Conservation (phyloP, 2,329 filamentous ascomycete species). For the Verticillium tricorpus region DNA sequence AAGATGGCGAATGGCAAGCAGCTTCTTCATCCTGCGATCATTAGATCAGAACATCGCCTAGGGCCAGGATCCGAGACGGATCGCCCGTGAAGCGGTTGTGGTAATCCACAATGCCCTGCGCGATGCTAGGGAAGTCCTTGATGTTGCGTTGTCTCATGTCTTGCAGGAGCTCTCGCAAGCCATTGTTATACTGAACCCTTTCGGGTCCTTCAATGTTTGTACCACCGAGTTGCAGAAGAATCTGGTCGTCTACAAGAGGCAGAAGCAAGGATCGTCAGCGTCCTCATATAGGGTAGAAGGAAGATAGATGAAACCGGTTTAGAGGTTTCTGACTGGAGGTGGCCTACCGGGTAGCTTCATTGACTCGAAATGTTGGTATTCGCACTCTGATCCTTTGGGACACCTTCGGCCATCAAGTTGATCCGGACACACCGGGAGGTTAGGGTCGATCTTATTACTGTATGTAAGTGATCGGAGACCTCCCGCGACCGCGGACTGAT, state of each 20-base stretch:
- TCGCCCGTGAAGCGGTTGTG: constrained; percentile 62
- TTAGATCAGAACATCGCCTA: constrained; percentile 42
- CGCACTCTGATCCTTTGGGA: constrained; percentile 64
- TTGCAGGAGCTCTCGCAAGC: constrained; percentile 57
- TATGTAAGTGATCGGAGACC: constrained; percentile 89
- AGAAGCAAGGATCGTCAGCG: neutral
- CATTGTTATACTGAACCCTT: constrained; percentile 56
- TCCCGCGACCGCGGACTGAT: constrained; percentile 61
- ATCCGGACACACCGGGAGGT: constrained; percentile 69
- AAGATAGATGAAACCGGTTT: neutral
- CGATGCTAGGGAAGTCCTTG: constrained; percentile 63
- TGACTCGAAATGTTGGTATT: constrained; percentile 73
- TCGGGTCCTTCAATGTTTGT: constrained; percentile 59
- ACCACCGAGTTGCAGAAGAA: constrained; percentile 67
- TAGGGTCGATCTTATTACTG: constrained; percentile 81
- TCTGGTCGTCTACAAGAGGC: constrained; percentile 60
- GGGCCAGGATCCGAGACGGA: constrained; percentile 55
- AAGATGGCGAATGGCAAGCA: neutral
- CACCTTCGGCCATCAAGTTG: constrained; percentile 69
- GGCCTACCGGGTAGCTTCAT: constrained; percentile 73
- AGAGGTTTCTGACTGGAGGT: constrained; percentile 4
- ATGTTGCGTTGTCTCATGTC: constrained; percentile 55
- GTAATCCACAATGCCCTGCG: constrained; percentile 62
- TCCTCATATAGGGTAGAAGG: neutral
- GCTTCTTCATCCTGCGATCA: neutral